These are phyloP conservation scores for Zymoseptoria pseudotritici DNA, from an alignment of 2,329 filamentous ascomycete species.

Conservation along the genomic window DNA sequence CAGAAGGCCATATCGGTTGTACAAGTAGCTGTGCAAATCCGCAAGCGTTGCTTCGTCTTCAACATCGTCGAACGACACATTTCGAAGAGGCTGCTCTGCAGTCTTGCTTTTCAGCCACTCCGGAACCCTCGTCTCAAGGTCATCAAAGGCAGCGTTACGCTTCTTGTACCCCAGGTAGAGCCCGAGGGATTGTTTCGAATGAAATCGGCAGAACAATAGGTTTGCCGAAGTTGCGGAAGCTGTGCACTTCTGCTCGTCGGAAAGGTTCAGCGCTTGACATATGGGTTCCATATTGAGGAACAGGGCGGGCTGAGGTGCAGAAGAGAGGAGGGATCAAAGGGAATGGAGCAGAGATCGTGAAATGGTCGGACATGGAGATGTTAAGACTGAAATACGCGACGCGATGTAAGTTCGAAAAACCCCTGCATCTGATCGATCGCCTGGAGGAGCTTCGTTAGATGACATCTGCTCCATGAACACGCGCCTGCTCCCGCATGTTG, in stretches of 20 bases:
- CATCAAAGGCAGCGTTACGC: conserved; percentile 40
- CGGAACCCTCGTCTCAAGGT: conserved; percentile 30
- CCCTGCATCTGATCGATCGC: too few species aligned
- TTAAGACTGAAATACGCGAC: too few species aligned
- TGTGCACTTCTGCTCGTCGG: background rate
- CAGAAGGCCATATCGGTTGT: conserved; percentile 31
- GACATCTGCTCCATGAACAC: too few species aligned
- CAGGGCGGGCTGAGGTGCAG: background rate
- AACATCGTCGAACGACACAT: conserved; percentile 35
- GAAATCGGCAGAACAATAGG: conserved; percentile 31
- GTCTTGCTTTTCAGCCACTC: conserved; percentile 30
- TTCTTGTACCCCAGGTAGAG: conserved; percentile 46
- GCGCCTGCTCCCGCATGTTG: too few species aligned
- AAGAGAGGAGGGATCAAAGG: background rate
- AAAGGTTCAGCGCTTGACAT: background rate
- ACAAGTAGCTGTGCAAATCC: conserved; percentile 37
- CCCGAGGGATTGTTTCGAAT: conserved; percentile 38
- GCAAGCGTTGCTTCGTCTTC: conserved; percentile 32
- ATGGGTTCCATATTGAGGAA: background rate
- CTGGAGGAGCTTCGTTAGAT: too few species aligned
- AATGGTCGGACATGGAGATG: too few species aligned
- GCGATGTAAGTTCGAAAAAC: too few species aligned
- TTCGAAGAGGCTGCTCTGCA: conserved; percentile 31
- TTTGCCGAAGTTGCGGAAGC: background rate
- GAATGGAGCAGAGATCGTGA: too few species aligned